Evolutionary conservation across 352 stramenopile genomes (phyloP), one percentile per base, ranked within the genome.

Genomic region (Phytophthora sp.): DNA sequence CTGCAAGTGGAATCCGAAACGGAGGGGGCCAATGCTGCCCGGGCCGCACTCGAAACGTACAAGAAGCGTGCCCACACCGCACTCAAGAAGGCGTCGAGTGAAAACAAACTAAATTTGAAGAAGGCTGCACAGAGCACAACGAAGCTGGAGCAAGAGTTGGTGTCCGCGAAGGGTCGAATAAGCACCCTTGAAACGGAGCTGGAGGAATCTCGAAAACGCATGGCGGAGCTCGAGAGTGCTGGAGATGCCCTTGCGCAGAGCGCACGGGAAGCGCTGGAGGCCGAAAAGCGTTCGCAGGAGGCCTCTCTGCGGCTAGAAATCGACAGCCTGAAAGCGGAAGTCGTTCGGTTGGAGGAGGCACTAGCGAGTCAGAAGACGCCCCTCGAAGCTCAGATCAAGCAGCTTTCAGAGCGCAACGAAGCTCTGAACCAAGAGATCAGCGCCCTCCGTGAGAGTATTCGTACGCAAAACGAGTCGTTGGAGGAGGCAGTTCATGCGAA

Each of bases 31-130:
- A 69, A 63, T 26, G 76, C 81, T 27, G 79, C 82, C 3, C 71
- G 76, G 0, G 63, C 69, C 4, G 83, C 84, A n/a, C 70, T 94
- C 15, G 85, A 91, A 56, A 76, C 74, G 38, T 94, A 94, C 72
- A 92, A 91, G 74, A 91, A 90, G 56, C 81, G 85, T 18, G 85
- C 85, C 0, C 80, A 87, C 27, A 88, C 74, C 2, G 85, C 85
- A 13, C 44, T 94, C 15, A 94, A 94, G 70, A 94, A 92, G 46
- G 76, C 83, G 28, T 87, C 76, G 4, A 76, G 57, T 57, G 85
- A 92, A 43, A 84, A 69, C 62, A 88, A 87, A 35, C 45, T 80
- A 54, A 88, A 65, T 61, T 61, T 88, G 51, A 79, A 83, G 43
- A 82, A 89, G 35, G 68, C 71, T 27, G 60, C 67, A 0, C 64